Evolutionary conservation across 2,329 filamentous ascomycete genomes (phyloP).

Genomic region (Fusarium fujikuroi): DNA sequence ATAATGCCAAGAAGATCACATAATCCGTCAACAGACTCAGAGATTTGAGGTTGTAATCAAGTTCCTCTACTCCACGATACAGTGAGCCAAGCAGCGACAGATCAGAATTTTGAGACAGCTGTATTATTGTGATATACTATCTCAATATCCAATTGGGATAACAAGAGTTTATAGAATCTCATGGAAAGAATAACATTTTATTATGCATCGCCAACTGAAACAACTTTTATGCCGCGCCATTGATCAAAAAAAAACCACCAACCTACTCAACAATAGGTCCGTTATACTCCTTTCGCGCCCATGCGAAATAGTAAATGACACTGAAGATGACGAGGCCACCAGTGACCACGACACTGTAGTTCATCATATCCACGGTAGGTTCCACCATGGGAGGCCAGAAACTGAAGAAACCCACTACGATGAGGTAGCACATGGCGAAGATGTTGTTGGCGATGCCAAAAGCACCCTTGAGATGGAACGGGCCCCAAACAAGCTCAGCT

Average conservation of each 20-base stretch:
- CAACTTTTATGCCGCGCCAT: background rate
- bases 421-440: constrained; percentile 63
- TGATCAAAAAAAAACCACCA: rapidly evolving
- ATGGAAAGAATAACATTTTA: background rate
- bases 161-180: background rate
- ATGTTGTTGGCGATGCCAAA: constrained; percentile 65
- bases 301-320: constrained; percentile 57
- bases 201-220: background rate
- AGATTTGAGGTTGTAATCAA: rapidly evolving
- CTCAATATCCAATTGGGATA: background rate
- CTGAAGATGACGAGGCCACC: constrained; percentile 56
- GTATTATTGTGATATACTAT: background rate
- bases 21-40: rapidly evolving
- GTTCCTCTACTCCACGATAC: no score
- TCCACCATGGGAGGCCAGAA: constrained; percentile 58
- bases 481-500: constrained; percentile 59
- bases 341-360: constrained; percentile 60
- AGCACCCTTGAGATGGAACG: constrained; percentile 62
- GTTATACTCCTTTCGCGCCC: constrained; percentile 56
- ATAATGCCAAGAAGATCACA: rapidly evolving
- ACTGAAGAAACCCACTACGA: constrained; percentile 66
- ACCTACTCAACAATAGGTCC: constrained; percentile 54
- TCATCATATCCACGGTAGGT: constrained; percentile 53
- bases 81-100: background rate
- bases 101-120: background rate